Percentiles rank a stretch among this genome's conserved stretches.
These are phyloP conservation scores for Sclerotinia glacialis DNA, from an alignment of 2,329 filamentous ascomycete species.

Conservation along the genomic window DNA sequence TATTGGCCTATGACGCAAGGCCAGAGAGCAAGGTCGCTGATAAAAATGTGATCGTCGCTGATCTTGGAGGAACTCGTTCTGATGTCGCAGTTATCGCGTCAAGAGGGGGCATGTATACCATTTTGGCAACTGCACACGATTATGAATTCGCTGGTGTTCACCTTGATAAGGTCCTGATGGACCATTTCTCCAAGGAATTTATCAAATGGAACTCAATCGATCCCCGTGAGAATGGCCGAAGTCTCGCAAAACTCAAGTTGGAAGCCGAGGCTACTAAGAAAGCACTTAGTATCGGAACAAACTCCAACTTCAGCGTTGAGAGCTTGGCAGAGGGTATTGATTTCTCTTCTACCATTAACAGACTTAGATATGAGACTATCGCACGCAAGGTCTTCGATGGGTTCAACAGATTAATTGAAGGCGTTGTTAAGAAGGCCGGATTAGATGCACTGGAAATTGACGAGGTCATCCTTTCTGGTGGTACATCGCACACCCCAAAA, in stretches of 20 bases:
- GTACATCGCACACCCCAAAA: constrained; percentile 89
- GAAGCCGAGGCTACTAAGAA: constrained; percentile 92
- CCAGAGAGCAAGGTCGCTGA: constrained; percentile 72
- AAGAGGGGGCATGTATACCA: constrained; percentile 92
- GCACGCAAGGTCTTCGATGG: constrained; percentile 82
- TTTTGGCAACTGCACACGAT: constrained; percentile 90
- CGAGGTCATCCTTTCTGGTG: constrained; percentile 90
- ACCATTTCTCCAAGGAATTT: constrained; percentile 98
- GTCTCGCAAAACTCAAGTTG: constrained; percentile 86
- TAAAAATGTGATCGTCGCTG: constrained; percentile 88
- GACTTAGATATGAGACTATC: constrained; percentile 87
- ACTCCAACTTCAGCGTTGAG: constrained; percentile 91
- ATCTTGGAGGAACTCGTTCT: constrained; percentile 87
- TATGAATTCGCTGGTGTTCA: constrained; percentile 86
- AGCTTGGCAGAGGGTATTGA: constrained; percentile 85
- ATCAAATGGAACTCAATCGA: constrained; percentile 88
- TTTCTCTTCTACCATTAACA: constrained; percentile 88
- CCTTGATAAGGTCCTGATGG: constrained; percentile 86
- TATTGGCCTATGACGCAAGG: constrained; percentile 87
- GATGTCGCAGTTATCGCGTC: constrained; percentile 89
- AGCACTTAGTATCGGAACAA: constrained; percentile 81
- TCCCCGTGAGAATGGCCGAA: constrained; percentile 75
- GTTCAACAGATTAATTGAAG: constrained; percentile 81
- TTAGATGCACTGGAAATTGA: constrained; percentile 91
- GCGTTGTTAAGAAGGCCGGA: constrained; percentile 85